Evolutionary conservation across 2,329 filamentous ascomycete genomes (phyloP), one percentile per base, ranked within the genome.

Genomic region (Botryotinia narcissicola): DNA sequence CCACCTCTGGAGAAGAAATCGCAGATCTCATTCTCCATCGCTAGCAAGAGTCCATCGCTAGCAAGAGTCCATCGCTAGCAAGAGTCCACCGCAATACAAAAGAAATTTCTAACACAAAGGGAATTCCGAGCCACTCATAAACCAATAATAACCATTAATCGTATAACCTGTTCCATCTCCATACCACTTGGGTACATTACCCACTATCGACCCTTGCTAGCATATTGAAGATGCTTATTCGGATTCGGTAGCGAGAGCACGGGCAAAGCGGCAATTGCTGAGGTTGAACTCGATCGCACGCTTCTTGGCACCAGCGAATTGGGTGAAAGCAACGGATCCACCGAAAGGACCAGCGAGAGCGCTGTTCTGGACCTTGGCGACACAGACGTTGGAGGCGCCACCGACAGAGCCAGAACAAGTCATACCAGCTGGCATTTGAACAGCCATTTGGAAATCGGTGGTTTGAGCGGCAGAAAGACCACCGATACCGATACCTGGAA

Each of bases 371-470:
- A 92, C 84, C 74, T 89, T 87, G 46, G 90, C 89, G 73, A 92
- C 82, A 83, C 90, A 92, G 77, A 92, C 89, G 78, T 89, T 89
- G 74, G 83, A 78, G 22, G 86, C 89, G 40, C 88, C 89, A 70
- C 85, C 90, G 12, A 87, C 87, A 61, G 83, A 84, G 73, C 85
- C 90, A 42, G 86, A 84, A 82, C 90, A 92, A 42, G 88, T 90
- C 89, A 91, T 92, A 71, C 90, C 90, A 62, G 83, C 82, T 48
- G 90, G 90, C 87, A 92, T 91, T 81, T 90, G 85, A 72, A 92
- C 86, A 75, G 85, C 87, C 78, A 92, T 82, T 68, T 87, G 87
- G 84, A 91, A 92, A 77, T 92, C 90, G 78, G 85, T 90, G 79
- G 85, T 89, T 69, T 86, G 85, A 57, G 89, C 88, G 32, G 84